Evolutionary conservation across 306 rosid genomes (phyloP), one percentile per base, ranked within the genome.

Genomic region (Sophora flavescens): DNA sequence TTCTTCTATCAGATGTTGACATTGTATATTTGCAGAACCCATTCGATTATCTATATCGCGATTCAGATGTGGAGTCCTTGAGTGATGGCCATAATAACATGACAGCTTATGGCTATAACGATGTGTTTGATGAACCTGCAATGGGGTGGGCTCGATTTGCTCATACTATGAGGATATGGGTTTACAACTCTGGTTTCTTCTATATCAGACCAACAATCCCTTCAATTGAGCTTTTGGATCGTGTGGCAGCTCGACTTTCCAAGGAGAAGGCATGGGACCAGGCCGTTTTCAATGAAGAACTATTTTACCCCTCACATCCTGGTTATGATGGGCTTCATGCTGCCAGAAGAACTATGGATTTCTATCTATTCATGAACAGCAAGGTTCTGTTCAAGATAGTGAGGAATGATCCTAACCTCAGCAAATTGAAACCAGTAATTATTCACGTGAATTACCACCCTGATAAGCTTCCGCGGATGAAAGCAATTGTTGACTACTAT

Each of bases 131-230:
- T 28, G 98, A 93, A 68, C 91, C 87, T 39, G 58, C 84, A 5
- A 93, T 93, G 98, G 97, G 98, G 30, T 93, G 98, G 98, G 94
- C 97, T 35, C 87, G 97, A 54, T 91, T 38, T 54, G 97, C 97
- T 11, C 97, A 91, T 68, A 93, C 98, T 0, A 91, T 91, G 97
- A 82, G 97, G 68, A 87, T 90, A n/a, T 93, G 98, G 98, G 98
- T 91, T 69, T 90, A 39, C 75, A 93, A 93, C 90, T 93, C 97
- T 2, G 98, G 98, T 71, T 93, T 93, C 88, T 93, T 93, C 89
- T 93, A 82, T 52, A 90, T 93, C 59, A 80, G 98, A 84, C 96
- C 98, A 1, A 91, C 98, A 48, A 79, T 90, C 83, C 94, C 98
- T 69, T 84, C 98, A 4, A 90, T 93, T 6, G 97, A 92, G 80